Percentiles rank a stretch among this genome's conserved stretches.
phyloP scores from a whole-genome alignment of 2,329 filamentous ascomycete genomes.

The Trichoderma sp. region DNA sequence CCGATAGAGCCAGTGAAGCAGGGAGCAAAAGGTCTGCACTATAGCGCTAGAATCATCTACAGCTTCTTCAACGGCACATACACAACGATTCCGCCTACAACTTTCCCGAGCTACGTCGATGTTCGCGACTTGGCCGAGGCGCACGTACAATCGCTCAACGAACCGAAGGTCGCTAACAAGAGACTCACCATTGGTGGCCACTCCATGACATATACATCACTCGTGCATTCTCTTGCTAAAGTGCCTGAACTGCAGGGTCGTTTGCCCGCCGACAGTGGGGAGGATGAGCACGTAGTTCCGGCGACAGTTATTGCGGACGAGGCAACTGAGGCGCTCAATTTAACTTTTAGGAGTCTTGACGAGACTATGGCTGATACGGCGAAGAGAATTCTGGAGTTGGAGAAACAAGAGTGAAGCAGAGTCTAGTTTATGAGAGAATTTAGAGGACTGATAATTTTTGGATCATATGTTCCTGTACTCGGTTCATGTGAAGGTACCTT shows the following conservation, averaged over 20 bases:
- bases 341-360: not conserved
- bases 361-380: not conserved
- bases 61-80: not conserved
- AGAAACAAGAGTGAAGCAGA: not conserved
- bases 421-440: not conserved
- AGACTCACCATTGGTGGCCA: not conserved
- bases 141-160: not conserved
- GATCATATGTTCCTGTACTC: not conserved
- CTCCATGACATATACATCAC: not conserved
- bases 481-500: rapidly evolving
- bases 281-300: not conserved
- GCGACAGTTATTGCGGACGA: not conserved
- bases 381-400: not conserved
- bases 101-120: not conserved
- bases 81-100: not conserved
- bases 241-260: not conserved
- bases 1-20: not conserved
- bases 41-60: not conserved
- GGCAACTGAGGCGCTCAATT: not conserved
- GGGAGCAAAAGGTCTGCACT: not conserved
- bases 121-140: not conserved
- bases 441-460: not conserved
- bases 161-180: not conserved
- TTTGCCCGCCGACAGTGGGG: not conserved
- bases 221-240: not conserved